Conservation (phyloP, 2,329 filamentous ascomycete genomes). For the Phaeosphaeria sp. region DNA sequence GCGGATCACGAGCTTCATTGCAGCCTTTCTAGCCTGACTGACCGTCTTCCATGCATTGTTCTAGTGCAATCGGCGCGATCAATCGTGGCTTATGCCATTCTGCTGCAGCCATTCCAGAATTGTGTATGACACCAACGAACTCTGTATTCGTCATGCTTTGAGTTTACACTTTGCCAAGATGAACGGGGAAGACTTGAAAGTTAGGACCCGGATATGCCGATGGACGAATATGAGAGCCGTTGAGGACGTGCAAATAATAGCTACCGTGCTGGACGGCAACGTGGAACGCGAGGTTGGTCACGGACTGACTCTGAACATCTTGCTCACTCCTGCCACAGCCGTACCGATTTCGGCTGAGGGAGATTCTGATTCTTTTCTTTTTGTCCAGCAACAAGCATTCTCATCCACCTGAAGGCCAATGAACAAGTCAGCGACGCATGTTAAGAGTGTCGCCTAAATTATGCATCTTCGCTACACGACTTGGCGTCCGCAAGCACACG, state of each 20-base stretch:
- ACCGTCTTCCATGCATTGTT: neutral
- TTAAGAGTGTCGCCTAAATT: neutral
- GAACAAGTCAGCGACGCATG: neutral
- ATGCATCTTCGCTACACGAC: slow-evolving; percentile 1
- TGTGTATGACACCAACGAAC: neutral
- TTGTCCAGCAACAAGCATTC: neutral
- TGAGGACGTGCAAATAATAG: neutral
- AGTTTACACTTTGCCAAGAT: neutral
- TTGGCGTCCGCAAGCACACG: neutral
- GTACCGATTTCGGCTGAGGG: neutral
- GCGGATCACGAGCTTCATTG: neutral
- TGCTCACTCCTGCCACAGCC: neutral
- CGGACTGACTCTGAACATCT: neutral
- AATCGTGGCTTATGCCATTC: neutral
- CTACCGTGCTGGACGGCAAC: neutral
- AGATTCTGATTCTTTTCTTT: neutral
- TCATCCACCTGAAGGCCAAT: neutral
- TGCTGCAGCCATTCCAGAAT: neutral
- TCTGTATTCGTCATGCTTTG: neutral
- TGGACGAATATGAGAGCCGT: neutral
- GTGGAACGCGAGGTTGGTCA: neutral
- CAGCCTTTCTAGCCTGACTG: neutral
- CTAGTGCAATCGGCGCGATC: neutral
- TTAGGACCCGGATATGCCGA: neutral
- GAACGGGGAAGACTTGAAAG: neutral